phyloP scores from a whole-genome alignment of 2,329 filamentous ascomycete species.

The Bisporella sp. region DNA sequence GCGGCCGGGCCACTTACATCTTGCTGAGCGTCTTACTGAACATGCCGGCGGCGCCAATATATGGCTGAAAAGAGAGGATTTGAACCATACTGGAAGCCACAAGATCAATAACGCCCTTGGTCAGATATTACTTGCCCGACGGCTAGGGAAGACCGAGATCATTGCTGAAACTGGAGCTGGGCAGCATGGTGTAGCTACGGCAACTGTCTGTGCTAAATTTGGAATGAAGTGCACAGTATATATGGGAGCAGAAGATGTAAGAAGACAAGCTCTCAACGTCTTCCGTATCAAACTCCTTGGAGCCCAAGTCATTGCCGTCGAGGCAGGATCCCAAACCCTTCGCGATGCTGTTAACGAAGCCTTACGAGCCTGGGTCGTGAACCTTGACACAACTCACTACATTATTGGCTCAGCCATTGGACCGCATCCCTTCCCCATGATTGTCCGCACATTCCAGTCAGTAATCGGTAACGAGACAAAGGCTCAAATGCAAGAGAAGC shows the following conservation, averaged over 20 bases:
- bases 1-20: constrained; percentile 82
- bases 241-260: constrained; percentile 95
- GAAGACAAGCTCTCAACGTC: constrained; percentile 92
- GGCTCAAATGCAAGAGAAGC: constrained; percentile 76
- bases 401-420: constrained; percentile 97
- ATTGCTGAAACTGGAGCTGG: constrained; percentile 97
- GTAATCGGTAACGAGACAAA: constrained; percentile 95
- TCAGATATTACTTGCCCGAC: constrained; percentile 78
- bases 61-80: constrained; percentile 95
- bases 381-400: constrained; percentile 93
- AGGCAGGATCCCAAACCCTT: constrained; percentile 78
- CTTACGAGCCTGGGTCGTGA: constrained; percentile 85
- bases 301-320: constrained; percentile 85
- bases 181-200: constrained; percentile 95
- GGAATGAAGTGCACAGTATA: constrained; percentile 97
- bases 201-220: constrained; percentile 96
- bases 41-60: constrained; percentile 89
- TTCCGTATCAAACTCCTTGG: constrained; percentile 97
- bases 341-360: constrained; percentile 94
- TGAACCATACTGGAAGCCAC: constrained; percentile 96
- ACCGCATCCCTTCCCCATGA: constrained; percentile 95
- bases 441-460: constrained; percentile 94
- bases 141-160: constrained; percentile 91
- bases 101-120: constrained; percentile 99
- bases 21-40: constrained; percentile 82